Evolutionary conservation across 2,329 filamentous ascomycete genomes (phyloP).

Genomic region (Helminthosporium solani): DNA sequence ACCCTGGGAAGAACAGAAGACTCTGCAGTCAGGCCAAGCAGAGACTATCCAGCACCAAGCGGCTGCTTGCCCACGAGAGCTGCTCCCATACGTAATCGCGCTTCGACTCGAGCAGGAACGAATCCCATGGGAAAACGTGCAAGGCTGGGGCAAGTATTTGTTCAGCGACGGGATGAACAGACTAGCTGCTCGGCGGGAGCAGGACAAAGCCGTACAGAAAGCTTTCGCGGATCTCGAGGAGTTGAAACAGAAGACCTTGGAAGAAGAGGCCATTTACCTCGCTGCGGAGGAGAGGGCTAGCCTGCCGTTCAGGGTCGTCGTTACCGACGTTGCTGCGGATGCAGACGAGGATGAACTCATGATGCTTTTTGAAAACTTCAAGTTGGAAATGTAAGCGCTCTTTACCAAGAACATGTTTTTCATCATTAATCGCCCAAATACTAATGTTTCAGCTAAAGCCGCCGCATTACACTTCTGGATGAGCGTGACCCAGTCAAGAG

Average conservation of each 20-base stretch:
- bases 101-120: constrained; percentile 15
- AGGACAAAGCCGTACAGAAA: constrained; percentile 8
- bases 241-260: constrained; percentile 10
- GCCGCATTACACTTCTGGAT: constrained; percentile 16
- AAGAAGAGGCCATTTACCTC: constrained; percentile 12
- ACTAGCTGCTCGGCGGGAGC: constrained; percentile 9
- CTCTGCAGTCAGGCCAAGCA: background rate
- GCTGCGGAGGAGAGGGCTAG: constrained; percentile 11
- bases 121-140: constrained; percentile 11
- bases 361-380: constrained; percentile 15
- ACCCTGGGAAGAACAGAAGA: no score
- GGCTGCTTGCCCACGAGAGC: background rate
- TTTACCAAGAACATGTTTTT: background rate
- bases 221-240: constrained; percentile 11
- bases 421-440: background rate
- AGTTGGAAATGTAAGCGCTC: constrained; percentile 20
- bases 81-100: constrained; percentile 8
- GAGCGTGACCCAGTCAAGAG: constrained; percentile 19
- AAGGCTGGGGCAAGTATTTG: constrained; percentile 15
- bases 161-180: constrained; percentile 12
- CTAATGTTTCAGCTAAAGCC: constrained; percentile 10
- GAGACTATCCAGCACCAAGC: background rate
- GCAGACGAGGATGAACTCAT: constrained; percentile 18
- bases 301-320: constrained; percentile 17
- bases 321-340: constrained; percentile 30